Evolutionary conservation across 495 filamentous ascomycete species (phyloP), one percentile per base, ranked within the genome.

Genomic region (Podospora appendiculata): DNA sequence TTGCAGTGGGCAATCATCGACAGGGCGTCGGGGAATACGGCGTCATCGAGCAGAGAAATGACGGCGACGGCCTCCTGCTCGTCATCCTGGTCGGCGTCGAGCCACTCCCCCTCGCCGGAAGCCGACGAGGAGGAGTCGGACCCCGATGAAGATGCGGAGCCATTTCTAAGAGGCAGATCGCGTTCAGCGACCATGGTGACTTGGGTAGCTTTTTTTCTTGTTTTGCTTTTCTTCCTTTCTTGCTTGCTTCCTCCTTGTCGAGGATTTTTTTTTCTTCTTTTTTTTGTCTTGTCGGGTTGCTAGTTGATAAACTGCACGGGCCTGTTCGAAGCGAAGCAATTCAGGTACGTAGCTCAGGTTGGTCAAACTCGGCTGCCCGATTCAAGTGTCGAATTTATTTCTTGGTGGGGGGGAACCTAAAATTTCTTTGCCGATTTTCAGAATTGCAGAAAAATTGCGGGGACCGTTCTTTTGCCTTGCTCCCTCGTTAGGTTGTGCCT

Each of bases 1-100:
- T 82, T 86, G 78, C 81, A 87, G 62, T 93, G 79, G 41, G 76
- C 72, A 50, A 95, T 68, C 82, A 95, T 87, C 6, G 77, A 70
- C 17, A 67, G 59, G 40, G 83, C 77, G 63, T 86, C 77, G 11
- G 80, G 68, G 58, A 88, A 92, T 46, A 81, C 76, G 32, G 76
- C 74, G 36, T 85, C 79, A 51, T 87, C 83, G 52, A 90, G 74
- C 13, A 95, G 70, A n/a, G 85, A 85, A 38, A 87, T 72, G 49
- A 88, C 77, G 32, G 79, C 73, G 16, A 75, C 74, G 33, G 67
- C 60, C 60, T 81, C 78, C 33, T 83, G 77, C 52, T 90, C 83
- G 13, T 81, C 75, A n/a, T 60, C 63, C 8, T 63, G 60, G 32
- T 75, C 69, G 32, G 84, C 79, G 68, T 94, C 89, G 64, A 89